Conservation (phyloP, 2,329 filamentous ascomycete genomes). For the Chrysoporthe austroafricana region DNA sequence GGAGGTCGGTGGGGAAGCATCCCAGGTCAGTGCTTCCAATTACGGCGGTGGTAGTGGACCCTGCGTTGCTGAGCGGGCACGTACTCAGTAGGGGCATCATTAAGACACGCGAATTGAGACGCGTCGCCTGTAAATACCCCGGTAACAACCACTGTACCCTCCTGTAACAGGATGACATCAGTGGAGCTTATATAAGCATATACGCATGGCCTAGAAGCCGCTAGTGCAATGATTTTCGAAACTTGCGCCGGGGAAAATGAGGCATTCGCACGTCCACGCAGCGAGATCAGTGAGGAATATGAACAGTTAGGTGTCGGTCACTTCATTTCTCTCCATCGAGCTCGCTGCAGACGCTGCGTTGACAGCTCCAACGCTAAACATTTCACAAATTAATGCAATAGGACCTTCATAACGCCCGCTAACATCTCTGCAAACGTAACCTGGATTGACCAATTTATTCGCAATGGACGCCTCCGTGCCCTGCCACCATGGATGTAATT, state of each 20-base stretch:
- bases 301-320: background rate
- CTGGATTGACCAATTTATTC: conserved; percentile 29
- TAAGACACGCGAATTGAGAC: conserved; percentile 16
- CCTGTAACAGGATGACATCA: conserved; percentile 20
- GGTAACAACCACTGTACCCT: background rate
- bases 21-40: conserved; percentile 8
- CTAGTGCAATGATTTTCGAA: no score
- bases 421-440: background rate
- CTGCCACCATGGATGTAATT: conserved; percentile 11
- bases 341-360: background rate
- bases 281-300: background rate
- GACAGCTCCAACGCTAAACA: background rate
- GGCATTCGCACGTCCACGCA: background rate
- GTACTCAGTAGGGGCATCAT: background rate
- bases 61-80: background rate
- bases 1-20: conserved; percentile 2
- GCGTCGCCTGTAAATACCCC: conserved; percentile 7
- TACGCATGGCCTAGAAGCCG: background rate
- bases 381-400: background rate
- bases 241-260: background rate
- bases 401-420: background rate
- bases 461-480: conserved; percentile 25
- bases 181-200: conserved; percentile 15
- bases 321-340: background rate
- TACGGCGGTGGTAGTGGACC: conserved; percentile 7